Base-by-base conservation (phyloP, 1,139 yeast species). In the Yamadazyma siamensis region DNA sequence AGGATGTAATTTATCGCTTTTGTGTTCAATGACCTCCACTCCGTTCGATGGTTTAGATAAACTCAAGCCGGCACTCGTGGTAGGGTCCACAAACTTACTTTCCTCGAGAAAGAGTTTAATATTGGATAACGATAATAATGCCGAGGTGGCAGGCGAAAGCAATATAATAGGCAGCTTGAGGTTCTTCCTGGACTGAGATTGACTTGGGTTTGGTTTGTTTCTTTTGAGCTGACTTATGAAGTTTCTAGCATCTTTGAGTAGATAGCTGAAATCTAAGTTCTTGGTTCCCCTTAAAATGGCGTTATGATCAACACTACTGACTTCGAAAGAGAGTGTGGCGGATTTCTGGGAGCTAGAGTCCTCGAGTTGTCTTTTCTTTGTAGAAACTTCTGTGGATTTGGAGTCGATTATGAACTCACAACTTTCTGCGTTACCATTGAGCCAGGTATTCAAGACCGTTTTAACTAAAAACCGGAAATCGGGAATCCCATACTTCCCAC, bases 111-210 rank as follows among this genome's bases (percentile, higher is more conserved):
- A 91, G 38, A 77, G 75, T 59, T 87, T 86, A 39, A 88, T 80
- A 54, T 91, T 91, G 26, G 78, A 59, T 67, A 91, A 76, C 13
- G 94, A 83, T 33, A 91, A 57, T 28, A 91, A 65, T 0, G 98
- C 82, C 3, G 97, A 87, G 1, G 98, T 91, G 3, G 97, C 88
- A 2, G 98, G 97, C 2, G 97, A 88, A 22, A 91, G 75, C 30
- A 91, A 64, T 37, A 91, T 86, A 43, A 91, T 88, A n/a, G 98
- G 98, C 48, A 83, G 95, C 43, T 80, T 83, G 39, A 55, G 56
- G 6, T 50, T 39, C 16, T 41, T 41, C 4, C 44, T 21, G 5
- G 43, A 23, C 5, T 43, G 39, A 26, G 40, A 29, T 15, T 33
- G 39, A 9, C 47, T 28, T 14, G 49, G 34, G 4, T 53, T 25